Conservation (phyloP, 192 early-diverging fungal species). For the Tieghemiomyces parasiticus region DNA sequence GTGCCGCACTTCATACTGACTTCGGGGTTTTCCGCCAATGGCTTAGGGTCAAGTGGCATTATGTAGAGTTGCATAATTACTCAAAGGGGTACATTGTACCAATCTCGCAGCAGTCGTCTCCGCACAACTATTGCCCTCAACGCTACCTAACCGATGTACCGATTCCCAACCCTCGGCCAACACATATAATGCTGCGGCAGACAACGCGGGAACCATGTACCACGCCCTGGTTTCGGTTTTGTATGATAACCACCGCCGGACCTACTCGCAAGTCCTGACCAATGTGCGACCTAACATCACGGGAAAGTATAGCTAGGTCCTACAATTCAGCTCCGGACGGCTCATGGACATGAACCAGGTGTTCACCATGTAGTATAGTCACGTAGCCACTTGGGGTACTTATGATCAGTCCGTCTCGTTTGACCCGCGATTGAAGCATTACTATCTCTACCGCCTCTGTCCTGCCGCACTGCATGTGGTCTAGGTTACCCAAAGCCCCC, state of each 20-base stretch:
- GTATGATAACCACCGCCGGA: constrained; percentile 35
- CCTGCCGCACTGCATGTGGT: too few relatives aligned
- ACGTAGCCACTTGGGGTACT: not conserved
- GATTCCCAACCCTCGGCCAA: constrained; percentile 76
- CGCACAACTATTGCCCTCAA: too few relatives aligned
- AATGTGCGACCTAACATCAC: constrained; percentile 45
- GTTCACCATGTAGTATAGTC: constrained; percentile 40
- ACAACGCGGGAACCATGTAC: constrained; percentile 59
- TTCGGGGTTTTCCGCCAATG: not conserved
- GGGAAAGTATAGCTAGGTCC: constrained; percentile 53
- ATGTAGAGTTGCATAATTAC: not conserved
- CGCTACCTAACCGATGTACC: constrained; percentile 33
- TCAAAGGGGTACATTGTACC: too few relatives aligned
- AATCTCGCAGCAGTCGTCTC: not conserved
- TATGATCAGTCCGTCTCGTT: too few relatives aligned
- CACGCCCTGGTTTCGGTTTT: constrained; percentile 51
- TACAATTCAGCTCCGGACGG: constrained; percentile 59
- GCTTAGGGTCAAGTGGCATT: not conserved
- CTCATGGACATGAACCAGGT: constrained; percentile 46
- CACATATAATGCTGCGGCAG: constrained; percentile 35
- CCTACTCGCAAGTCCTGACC: constrained; percentile 56
- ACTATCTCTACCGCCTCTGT: too few relatives aligned
- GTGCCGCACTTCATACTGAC: not conserved
- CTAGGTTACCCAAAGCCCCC: too few relatives aligned
- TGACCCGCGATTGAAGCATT: too few relatives aligned